Evolutionary conservation across 768 basidiomycete genomes (phyloP), one percentile per base, ranked within the genome.

Genomic region (Tylopilus sp.): DNA sequence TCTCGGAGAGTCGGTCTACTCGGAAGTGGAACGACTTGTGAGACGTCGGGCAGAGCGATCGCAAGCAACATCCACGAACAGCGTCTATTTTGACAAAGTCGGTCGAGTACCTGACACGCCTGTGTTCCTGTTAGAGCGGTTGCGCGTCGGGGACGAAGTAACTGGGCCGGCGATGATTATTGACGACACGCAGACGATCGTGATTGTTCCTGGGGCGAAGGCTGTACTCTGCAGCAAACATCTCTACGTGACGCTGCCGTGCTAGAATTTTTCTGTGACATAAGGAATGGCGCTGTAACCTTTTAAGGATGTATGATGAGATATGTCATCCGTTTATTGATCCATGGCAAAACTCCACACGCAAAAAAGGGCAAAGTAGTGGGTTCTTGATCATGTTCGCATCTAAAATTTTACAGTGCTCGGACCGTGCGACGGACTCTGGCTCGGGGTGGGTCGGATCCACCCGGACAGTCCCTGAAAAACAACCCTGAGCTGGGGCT

Each of bases 111-210:
- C 81, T 35, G 78, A 89, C 53, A 90, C 89, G 0, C 94, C 93
- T 0, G 86, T 98, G 22, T 95, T 77, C 67, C 62, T 85, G 59
- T 71, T 98, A 53, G 81, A 80, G 39, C 71, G 73, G 13, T 69
- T 98, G 51, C 73, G 71, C 0, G 72, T 83, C 12, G 94, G 93
- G 3, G 86, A 92, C 50, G 72, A 75, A 36, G 73, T 95, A 23
- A 69, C 79, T 40, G 95, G 95, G 8, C 94, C 95, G 9, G 91
- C 93, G 31, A 86, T 98, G 81, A 86, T 98, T 54, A 90, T 97
- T 60, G 95, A 98, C 68, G 77, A 91, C 58, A 98, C 95, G 20
- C 95, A 97, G 73, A 97, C 95, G 21, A 91, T 98, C 53, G 87
- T 98, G 28, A 70, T 98, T 4, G 82, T 92, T 20, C 88, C 91